These are phyloP conservation scores for Drechslerella dactyloides DNA, from an alignment of 2,329 filamentous ascomycete genomes.

Conservation along the genomic window DNA sequence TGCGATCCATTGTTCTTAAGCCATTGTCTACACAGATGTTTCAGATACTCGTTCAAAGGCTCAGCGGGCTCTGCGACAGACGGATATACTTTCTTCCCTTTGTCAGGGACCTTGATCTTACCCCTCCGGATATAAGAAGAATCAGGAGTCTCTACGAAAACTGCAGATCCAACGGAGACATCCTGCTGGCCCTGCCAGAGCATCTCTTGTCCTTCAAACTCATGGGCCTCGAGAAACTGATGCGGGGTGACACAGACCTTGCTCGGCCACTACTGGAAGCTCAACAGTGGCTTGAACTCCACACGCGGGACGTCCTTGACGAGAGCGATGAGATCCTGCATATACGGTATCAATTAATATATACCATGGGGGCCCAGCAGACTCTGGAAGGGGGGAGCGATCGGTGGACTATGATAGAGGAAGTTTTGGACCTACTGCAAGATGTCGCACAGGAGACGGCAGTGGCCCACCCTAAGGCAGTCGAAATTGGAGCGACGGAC, in stretches of 20 bases:
- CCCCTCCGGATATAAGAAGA: slow-evolving; percentile 52
- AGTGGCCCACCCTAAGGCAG: slow-evolving; percentile 3
- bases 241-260: slow-evolving; percentile 28
- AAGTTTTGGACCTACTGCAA: slow-evolving; percentile 62
- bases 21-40: slow-evolving; percentile 68
- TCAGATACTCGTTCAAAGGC: slow-evolving; percentile 64
- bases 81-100: slow-evolving; percentile 67
- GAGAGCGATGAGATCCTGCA: slow-evolving; percentile 71
- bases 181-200: slow-evolving; percentile 69
- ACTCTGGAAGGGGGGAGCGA: slow-evolving; percentile 64
- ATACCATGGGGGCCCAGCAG: slow-evolving; percentile 66
- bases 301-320: slow-evolving; percentile 67
- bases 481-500: slow-evolving; percentile 24
- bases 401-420: slow-evolving; percentile 66
- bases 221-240: slow-evolving; percentile 64
- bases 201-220: slow-evolving; percentile 70
- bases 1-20: slow-evolving; percentile 68
- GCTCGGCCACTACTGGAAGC: slow-evolving; percentile 58
- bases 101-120: slow-evolving; percentile 61
- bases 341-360: slow-evolving; percentile 68
- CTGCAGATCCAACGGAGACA: slow-evolving; percentile 63
- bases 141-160: slow-evolving; percentile 59
- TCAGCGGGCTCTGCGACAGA: slow-evolving; percentile 65
- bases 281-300: slow-evolving; percentile 61
- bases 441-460: slow-evolving; percentile 4